phyloP scores from a whole-genome alignment of 1,139 yeast species.

The Saccharomyces hybrid region DNA sequence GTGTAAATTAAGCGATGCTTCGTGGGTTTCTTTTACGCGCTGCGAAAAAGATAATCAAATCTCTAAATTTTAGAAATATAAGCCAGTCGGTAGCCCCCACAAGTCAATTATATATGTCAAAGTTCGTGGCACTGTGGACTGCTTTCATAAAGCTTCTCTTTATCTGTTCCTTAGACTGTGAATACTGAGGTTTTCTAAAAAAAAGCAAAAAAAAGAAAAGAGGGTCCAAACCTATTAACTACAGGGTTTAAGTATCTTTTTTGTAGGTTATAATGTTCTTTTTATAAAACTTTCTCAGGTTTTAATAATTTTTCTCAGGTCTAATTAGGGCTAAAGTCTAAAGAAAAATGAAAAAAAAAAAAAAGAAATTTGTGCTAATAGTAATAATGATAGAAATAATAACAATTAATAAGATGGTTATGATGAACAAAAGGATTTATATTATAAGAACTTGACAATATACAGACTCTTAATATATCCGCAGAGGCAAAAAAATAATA shows the following conservation, averaged over 20 bases:
- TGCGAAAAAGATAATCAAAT: neutral
- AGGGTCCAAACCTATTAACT: neutral
- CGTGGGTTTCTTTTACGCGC: neutral
- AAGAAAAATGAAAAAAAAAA: neutral
- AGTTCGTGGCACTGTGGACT: neutral
- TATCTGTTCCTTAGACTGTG: neutral
- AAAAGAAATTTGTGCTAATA: neutral
- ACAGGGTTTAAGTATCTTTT: neutral
- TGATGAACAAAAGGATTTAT: neutral
- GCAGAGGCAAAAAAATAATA: neutral
- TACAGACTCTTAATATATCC: neutral
- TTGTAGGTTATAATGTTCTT: neutral
- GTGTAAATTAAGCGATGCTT: neutral
- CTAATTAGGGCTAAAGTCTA: neutral
- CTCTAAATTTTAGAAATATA: neutral
- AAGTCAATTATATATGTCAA: neutral
- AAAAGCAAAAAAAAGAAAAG: neutral
- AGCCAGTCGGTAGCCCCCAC: neutral
- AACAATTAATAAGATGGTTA: neutral
- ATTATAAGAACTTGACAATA: neutral
- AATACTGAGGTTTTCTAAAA: neutral
- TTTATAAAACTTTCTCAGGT: too few species aligned
- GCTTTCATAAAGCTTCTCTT: neutral
- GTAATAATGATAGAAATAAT: neutral
- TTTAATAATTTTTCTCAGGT: neutral